These are phyloP conservation scores for Fusarium continuum DNA, from an alignment of 2,329 filamentous ascomycete species.

Conservation along the genomic window DNA sequence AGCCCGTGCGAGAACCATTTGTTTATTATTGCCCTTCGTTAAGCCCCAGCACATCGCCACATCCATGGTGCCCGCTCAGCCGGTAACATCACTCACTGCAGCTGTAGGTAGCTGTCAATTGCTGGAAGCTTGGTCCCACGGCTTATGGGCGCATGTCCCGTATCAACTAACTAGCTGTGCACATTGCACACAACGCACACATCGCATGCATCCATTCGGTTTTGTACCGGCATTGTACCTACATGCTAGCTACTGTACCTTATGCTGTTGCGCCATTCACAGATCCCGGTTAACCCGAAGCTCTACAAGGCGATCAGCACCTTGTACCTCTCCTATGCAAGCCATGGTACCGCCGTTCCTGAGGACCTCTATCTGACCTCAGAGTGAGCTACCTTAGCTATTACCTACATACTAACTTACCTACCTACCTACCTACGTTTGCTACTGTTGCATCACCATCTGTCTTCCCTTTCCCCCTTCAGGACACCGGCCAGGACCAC, in stretches of 20 bases:
- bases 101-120: not conserved
- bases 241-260: too few species aligned
- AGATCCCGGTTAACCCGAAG: slow-evolving; percentile 19
- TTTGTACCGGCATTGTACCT: slow-evolving; percentile 16
- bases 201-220: not conserved
- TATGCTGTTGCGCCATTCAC: not conserved
- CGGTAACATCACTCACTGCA: slow-evolving; percentile 12
- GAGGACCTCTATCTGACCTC: slow-evolving; percentile 11
- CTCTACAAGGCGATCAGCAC: slow-evolving; percentile 14
- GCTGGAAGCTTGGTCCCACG: slow-evolving; percentile 12
- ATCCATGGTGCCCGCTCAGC: slow-evolving; percentile 20
- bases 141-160: not conserved
- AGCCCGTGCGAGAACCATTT: slow-evolving; percentile 33
- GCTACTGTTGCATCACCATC: slow-evolving; percentile 23
- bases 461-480: slow-evolving; percentile 28
- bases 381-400: slow-evolving; percentile 10
- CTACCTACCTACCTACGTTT: too few species aligned
- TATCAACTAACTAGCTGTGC: not conserved
- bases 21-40: slow-evolving; percentile 26
- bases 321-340: slow-evolving; percentile 31
- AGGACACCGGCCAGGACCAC: slow-evolving; percentile 37
- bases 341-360: slow-evolving; percentile 30
- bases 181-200: too few species aligned
- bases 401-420: too few species aligned
- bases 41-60: slow-evolving; percentile 38